Base-by-base conservation (phyloP, 208 protist genomes). In the Trypanosomatidae sp. region DNA sequence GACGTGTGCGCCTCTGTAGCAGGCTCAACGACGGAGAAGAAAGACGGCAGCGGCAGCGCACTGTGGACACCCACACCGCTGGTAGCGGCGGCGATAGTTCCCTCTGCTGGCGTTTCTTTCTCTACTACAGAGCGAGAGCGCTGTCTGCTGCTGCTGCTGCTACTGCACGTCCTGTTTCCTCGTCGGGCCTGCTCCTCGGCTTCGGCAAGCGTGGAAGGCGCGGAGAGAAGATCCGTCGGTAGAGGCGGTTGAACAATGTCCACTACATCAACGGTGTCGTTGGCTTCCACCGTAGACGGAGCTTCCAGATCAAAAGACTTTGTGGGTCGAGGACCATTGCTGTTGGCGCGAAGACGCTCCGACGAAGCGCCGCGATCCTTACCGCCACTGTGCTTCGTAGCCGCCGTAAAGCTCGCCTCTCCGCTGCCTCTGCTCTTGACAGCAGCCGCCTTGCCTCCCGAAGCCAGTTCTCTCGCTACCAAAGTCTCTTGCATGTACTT, bases 21-120 rank as follows among this genome's bases (percentile, higher is more conserved):
- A n/a, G 64, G 25, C 64, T 52, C 41, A 28, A 53, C 64, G 28
- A 68, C 39, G 46, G 64, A 68, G 44, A 68, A 68, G 44, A 19
- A 5, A 28, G 44, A 28, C 44, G 64, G 44, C 28, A 46, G 25
- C 28, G n/a, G 41, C 44, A 5, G 22, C 15, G 13, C 44, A 17
- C 44, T 30, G 44, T 46, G 19, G 43, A 8, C 39, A 65, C 30
- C 36, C 22, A 15, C 60, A 22, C 17, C 39, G 60, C 19, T 39
- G 44, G 64, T 36, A 22, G 43, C 43, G 13, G 64, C n/a, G 43
- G 10, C n/a, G 22, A 17, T 28, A 41, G 44, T 5, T 17, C 10
- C 28, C 12, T 25, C 30, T 22, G 44, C 13, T 19, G 44, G 44
- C 43, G 64, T 17, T 19, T 1, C 64, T 0, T 49, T 68, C 44